Conservation (phyloP, 441 rosid genomes). For the Gossypium lobatum region DNA sequence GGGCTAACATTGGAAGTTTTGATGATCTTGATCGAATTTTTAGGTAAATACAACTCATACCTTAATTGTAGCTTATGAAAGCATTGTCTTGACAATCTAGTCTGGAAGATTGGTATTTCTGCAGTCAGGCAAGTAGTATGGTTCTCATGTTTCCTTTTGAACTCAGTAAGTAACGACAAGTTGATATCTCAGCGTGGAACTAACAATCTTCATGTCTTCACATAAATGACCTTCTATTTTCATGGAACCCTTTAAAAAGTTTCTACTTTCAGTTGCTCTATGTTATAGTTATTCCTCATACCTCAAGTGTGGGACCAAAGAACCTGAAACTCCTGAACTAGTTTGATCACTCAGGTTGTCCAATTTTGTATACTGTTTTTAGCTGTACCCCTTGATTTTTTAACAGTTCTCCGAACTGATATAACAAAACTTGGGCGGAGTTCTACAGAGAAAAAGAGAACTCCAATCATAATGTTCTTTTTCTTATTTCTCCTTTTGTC, state of each 20-base stretch:
- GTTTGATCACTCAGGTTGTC: constrained; percentile 9
- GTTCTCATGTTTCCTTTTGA: not conserved
- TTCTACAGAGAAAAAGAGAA: not conserved
- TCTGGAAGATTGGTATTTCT: constrained; percentile 7
- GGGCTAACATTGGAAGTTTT: constrained; percentile 95
- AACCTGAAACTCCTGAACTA: not conserved
- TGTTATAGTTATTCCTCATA: not conserved
- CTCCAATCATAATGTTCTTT: not conserved
- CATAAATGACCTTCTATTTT: not conserved
- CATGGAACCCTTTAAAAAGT: not conserved
- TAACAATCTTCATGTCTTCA: not conserved
- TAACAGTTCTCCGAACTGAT: not conserved
- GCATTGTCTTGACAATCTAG: not conserved
- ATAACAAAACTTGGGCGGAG: not conserved
- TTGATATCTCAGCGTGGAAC: not conserved
- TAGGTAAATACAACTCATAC: constrained; percentile 54
- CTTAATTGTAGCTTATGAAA: constrained; percentile 3
- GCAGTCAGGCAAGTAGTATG: not conserved
- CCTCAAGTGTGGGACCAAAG: not conserved
- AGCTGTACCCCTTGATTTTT: not conserved
- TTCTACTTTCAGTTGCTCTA: not conserved
- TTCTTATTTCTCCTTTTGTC: constrained; percentile 1
- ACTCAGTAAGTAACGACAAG: not conserved
- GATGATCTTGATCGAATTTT: constrained; percentile 91
- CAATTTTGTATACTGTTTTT: not conserved